These are phyloP conservation scores for Penicillium egyptiacum DNA, from an alignment of 495 filamentous ascomycete species.

Conservation along the genomic window DNA sequence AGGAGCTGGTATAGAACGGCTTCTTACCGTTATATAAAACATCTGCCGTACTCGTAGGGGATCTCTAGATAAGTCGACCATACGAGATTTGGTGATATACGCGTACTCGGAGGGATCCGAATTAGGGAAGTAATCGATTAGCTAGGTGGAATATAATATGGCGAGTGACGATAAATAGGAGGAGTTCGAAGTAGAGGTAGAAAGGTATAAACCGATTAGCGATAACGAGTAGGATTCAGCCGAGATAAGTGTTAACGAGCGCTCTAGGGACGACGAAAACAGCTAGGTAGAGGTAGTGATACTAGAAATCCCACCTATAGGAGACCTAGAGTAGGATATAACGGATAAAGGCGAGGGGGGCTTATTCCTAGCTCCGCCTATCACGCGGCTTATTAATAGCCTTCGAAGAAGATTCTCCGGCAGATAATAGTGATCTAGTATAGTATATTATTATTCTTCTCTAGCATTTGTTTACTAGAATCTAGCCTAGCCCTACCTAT, in stretches of 20 bases:
- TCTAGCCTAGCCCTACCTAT: background rate
- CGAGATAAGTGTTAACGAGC: background rate
- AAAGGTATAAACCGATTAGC: background rate
- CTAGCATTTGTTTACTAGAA: background rate
- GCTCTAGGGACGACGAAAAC: background rate
- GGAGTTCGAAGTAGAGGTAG: background rate
- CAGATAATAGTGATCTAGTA: background rate
- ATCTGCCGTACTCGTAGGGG: too few relatives aligned
- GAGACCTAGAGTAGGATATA: background rate
- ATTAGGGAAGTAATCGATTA: background rate
- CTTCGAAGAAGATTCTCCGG: background rate
- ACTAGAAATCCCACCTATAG: background rate
- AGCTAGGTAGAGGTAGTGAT: background rate
- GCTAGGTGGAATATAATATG: background rate
- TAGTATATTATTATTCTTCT: background rate
- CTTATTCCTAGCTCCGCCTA: background rate
- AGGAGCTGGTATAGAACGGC: too few relatives aligned
- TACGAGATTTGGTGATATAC: background rate
- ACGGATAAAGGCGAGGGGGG: background rate
- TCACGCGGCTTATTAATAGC: background rate
- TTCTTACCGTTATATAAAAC: too few relatives aligned
- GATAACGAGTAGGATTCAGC: background rate
- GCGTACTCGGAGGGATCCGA: background rate
- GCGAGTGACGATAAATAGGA: background rate
- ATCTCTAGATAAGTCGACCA: too few relatives aligned